These are phyloP conservation scores for Phytophthora pisi DNA, from an alignment of 352 stramenopile species.

Conservation along the genomic window DNA sequence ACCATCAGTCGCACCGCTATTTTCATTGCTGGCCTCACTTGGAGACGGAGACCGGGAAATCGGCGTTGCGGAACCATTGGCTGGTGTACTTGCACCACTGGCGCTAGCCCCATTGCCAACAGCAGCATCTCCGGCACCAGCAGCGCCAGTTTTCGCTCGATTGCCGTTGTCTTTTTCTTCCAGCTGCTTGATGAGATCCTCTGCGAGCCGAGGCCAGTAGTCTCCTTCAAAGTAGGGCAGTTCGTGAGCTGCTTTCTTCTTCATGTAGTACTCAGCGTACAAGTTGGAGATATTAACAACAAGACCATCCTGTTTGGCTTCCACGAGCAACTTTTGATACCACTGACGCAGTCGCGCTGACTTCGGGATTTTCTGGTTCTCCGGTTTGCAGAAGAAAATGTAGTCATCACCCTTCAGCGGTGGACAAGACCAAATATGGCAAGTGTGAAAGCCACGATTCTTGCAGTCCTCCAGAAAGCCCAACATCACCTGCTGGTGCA, in stretches of 20 bases:
- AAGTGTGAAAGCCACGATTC: conserved; percentile 86
- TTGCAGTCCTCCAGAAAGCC: conserved; percentile 89
- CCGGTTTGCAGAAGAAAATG: conserved; percentile 91
- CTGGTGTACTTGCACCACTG: conserved; percentile 14
- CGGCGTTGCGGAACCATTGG: conserved; percentile 46
- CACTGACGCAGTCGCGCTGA: conserved; percentile 83
- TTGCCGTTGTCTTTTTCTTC: conserved; percentile 89
- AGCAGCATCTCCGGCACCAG: conserved; percentile 18
- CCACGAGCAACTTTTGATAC: conserved; percentile 85
- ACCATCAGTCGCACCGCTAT: conserved; percentile 8
- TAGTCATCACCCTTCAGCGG: conserved; percentile 89
- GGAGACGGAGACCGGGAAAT: conserved; percentile 56
- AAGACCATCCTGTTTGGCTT: conserved; percentile 83
- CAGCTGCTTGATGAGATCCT: conserved; percentile 99
- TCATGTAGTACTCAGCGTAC: conserved; percentile 89
- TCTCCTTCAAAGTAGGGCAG: conserved; percentile 99
- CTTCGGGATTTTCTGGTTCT: conserved; percentile 92
- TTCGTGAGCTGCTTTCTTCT: conserved; percentile 86
- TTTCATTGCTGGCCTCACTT: conserved; percentile 52
- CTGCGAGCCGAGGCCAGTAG: conserved; percentile 98
- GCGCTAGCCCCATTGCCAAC: conserved; percentile 8
- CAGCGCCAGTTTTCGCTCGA: conserved; percentile 31
- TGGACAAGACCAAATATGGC: conserved; percentile 92
- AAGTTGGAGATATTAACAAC: conserved; percentile 86
- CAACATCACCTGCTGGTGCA: conserved; percentile 91